Percentiles rank a stretch among this genome's conserved stretches.
phyloP scores from a whole-genome alignment of 768 basidiomycete genomes.

The Leccinum aurantiacum region DNA sequence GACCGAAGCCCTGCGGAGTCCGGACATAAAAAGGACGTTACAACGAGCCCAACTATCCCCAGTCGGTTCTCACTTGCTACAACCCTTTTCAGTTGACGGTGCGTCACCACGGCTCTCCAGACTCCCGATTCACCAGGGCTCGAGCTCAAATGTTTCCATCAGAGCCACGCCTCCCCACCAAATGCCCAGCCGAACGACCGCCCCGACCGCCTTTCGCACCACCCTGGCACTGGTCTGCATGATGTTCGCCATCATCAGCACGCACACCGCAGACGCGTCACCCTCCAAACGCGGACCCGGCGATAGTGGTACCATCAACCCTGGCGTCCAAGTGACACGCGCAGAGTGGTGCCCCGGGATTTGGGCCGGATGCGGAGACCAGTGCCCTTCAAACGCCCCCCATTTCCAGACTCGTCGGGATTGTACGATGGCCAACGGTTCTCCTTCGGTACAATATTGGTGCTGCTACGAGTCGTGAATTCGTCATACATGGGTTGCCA shows the following conservation, averaged over 20 bases:
- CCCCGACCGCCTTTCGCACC: not conserved
- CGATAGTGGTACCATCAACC: not conserved
- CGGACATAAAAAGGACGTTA: not conserved
- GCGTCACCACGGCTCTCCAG: not conserved
- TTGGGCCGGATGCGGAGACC: constrained; percentile 15
- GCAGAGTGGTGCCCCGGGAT: constrained; percentile 11
- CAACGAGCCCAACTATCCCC: not conserved
- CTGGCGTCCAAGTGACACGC: not conserved
- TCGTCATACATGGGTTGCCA: not conserved
- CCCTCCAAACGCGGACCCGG: not conserved
- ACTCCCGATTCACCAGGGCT: not conserved
- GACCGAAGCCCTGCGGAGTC: not conserved
- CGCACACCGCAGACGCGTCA: not conserved
- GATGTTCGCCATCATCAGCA: not conserved
- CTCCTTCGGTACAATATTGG: constrained; percentile 12
- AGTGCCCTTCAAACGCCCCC: constrained; percentile 7
- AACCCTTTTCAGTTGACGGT: not conserved
- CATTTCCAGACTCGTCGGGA: constrained; percentile 15
- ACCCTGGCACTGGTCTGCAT: not conserved
- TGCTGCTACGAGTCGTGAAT: constrained; percentile 12
- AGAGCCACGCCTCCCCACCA: not conserved
- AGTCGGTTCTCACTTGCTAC: not conserved
- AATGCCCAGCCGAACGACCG: not conserved
- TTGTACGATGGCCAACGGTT: constrained; percentile 5
- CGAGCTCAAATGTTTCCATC: not conserved